Evolutionary conservation across 306 rosid genomes (phyloP).

Genomic region (Castanea crenata): DNA sequence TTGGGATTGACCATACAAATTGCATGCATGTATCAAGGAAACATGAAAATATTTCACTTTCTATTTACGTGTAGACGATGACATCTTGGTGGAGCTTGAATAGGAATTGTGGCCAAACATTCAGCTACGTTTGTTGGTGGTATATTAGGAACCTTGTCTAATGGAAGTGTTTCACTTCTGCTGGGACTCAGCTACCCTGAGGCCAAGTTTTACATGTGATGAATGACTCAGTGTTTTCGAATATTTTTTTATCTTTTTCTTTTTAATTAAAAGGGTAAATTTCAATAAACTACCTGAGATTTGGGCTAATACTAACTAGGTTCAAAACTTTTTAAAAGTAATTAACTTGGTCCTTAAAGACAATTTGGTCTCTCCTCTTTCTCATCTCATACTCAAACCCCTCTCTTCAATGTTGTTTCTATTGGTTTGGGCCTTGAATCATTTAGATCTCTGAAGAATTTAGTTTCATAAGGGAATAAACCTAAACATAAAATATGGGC

Average conservation of each 20-base stretch:
- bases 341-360: no score
- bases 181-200: constrained; percentile 92
- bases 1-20: no score
- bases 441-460: no score
- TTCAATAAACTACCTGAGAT: background rate
- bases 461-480: no score
- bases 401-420: no score
- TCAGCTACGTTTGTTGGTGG: constrained; percentile 87
- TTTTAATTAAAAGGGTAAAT: background rate
- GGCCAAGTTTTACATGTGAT: constrained; percentile 77
- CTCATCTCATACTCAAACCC: no score
- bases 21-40: background rate
- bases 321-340: no score
- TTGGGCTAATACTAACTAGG: no score
- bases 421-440: no score
- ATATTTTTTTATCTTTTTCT: background rate
- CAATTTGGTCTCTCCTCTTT: no score
- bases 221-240: constrained; percentile 48
- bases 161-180: constrained; percentile 95
- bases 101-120: constrained; percentile 91
- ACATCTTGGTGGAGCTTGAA: constrained; percentile 72
- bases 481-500: no score
- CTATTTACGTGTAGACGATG: constrained; percentile 34
- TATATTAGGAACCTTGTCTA: constrained; percentile 81
- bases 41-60: background rate